Base-by-base conservation (phyloP, 129 eudicot species). In the Flaveria brownii region DNA sequence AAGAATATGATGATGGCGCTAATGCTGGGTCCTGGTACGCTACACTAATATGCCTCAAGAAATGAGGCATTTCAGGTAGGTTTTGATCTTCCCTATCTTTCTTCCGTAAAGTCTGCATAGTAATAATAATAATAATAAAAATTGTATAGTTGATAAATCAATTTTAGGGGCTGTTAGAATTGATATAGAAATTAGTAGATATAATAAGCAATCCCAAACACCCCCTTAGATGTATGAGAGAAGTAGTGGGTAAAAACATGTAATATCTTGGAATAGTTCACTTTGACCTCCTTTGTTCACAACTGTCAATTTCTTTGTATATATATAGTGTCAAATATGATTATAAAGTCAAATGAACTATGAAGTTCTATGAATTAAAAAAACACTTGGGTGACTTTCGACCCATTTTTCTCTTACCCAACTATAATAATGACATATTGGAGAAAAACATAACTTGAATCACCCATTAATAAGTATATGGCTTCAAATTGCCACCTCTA, bases 21-120 rank as follows among this genome's bases (percentile, higher is more conserved):
- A 88, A 59, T 7, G 88, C 93, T 2, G 93, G 90, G 72, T 88
- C 87, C 70, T 81, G 75, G 57, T 86, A 88, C 22, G 87, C 87
- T 71, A 72, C 72, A 30, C 64, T 70, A 68, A 88, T 45, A 33
- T 71, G 75, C 60, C 42, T 47, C 15, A 76, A 77, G 67, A 88
- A 86, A 20, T 56, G 82, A 71, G 84, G 71, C 88, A 86, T 86
- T 42, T 61, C 72, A 6, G 85, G 76, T 70, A 82, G 78, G 54
- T 71, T 67, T 39, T n/a, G 54, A 74, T 88, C 90, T 75, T 82
- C 90, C 51, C 79, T 77, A 65, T 88, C 93, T 81, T 86, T 86
- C 85, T 86, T 82, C 66, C 68, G 80, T 77, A 88, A 75, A 13
- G 74, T 60, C 93, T 88, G 70, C 63, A 55, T 5, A 4, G 41